A percentile compares a stretch with the other conserved stretches of the same genome.
Evolutionary conservation across 2,329 filamentous ascomycete species (phyloP).

Genomic region (Didymella segeticola): DNA sequence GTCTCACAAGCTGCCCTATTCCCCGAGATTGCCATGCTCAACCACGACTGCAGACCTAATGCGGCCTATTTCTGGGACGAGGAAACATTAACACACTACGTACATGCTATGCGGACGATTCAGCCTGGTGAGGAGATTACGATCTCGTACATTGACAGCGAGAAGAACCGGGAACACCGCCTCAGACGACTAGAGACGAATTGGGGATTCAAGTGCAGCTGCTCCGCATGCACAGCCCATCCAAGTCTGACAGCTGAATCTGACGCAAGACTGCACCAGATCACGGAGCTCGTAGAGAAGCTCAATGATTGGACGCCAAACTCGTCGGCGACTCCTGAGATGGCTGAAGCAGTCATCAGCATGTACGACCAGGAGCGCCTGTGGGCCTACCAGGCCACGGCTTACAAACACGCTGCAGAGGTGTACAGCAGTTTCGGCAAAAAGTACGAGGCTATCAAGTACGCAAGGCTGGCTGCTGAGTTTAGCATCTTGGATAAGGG

Average conservation of each 20-base stretch:
- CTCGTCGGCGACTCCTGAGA: constrained; percentile 36
- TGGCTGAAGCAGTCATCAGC: constrained; percentile 45
- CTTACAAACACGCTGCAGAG: constrained; percentile 51
- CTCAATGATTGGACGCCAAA: constrained; percentile 39
- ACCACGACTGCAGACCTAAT: constrained; percentile 48
- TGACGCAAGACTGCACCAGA: constrained; percentile 45
- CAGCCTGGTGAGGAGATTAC: constrained; percentile 51
- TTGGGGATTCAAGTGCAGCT: constrained; percentile 52
- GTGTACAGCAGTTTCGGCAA: constrained; percentile 47
- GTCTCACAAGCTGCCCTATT: constrained; percentile 36
- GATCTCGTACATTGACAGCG: constrained; percentile 53
- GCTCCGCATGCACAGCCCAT: constrained; percentile 47
- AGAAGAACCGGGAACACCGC: constrained; percentile 38
- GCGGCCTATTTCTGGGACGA: constrained; percentile 52
- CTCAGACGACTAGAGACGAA: constrained; percentile 40
- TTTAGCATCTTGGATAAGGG: constrained; percentile 41
- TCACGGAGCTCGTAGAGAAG: constrained; percentile 36
- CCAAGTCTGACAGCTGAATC: constrained; percentile 33
- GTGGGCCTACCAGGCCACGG: constrained; percentile 44
- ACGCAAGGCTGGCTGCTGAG: constrained; percentile 38
- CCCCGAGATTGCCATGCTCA: constrained; percentile 46
- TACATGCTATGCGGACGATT: constrained; percentile 50
- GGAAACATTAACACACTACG: constrained; percentile 48
- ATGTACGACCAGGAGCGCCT: constrained; percentile 50
- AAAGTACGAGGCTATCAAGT: constrained; percentile 38